A percentile compares a stretch with the other conserved stretches of the same genome.
Evolutionary conservation across 352 stramenopile species (phyloP).

Genomic region (Nothophytophthora sp.): DNA sequence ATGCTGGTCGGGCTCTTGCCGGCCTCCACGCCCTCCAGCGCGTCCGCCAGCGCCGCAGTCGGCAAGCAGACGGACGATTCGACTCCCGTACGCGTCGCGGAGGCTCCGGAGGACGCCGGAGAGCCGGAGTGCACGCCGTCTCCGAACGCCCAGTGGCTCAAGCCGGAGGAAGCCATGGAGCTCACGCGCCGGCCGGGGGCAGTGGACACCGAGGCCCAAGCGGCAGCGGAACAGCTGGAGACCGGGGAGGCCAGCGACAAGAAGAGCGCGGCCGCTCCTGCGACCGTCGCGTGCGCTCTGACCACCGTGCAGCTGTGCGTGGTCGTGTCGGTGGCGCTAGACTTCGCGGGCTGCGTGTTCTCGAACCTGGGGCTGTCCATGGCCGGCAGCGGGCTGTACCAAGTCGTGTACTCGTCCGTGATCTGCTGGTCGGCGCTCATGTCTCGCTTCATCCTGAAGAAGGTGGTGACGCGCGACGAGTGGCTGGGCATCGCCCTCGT

Average conservation of each 20-base stretch:
- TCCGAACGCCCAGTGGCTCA: conserved; percentile 12
- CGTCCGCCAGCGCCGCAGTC: conserved; percentile 2
- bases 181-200: conserved; percentile 46
- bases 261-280: conserved; percentile 16
- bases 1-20: conserved; percentile 82
- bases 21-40: too few relatives aligned
- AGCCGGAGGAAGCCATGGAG: conserved; percentile 32
- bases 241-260: conserved; percentile 15
- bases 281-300: conserved; percentile 41
- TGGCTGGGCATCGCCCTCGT: conserved; percentile 84
- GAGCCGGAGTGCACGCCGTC: conserved; percentile 28
- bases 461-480: conserved; percentile 67
- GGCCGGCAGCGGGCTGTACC: conserved; percentile 80
- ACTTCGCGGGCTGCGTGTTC: conserved; percentile 87
- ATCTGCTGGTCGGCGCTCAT: conserved; percentile 88
- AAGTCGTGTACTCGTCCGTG: conserved; percentile 86
- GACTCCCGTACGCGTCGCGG: conserved; percentile 1
- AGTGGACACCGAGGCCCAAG: conserved; percentile 18
- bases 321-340: conserved; percentile 67
- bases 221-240: conserved; percentile 9
- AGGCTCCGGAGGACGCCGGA: conserved; percentile 18
- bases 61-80: conserved; percentile 2
- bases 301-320: conserved; percentile 69
- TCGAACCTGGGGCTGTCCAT: conserved; percentile 83
- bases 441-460: conserved; percentile 77